Base-by-base conservation (phyloP, 163 green algal genomes). In the Prototheca cutis region DNA sequence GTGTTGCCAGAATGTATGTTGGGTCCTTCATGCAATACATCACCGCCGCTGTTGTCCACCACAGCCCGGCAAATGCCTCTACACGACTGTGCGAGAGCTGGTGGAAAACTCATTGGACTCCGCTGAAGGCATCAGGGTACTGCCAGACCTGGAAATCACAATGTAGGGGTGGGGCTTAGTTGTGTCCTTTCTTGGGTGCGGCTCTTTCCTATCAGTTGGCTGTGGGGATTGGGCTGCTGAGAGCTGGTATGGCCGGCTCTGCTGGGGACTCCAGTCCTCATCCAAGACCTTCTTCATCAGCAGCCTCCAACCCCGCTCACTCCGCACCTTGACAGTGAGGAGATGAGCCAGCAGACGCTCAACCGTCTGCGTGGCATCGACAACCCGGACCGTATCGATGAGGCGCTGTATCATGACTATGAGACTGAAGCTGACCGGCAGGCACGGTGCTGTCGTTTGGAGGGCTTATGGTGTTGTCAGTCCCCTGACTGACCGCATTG, bases 1-100 rank as follows among this genome's bases (percentile, higher is more conserved):
- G n/a, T n/a, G n/a, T n/a, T n/a, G n/a, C n/a, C n/a, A n/a, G n/a
- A n/a, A n/a, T n/a, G n/a, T n/a, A n/a, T n/a, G n/a, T n/a, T n/a
- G n/a, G n/a, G n/a, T n/a, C n/a, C n/a, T n/a, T n/a, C n/a, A n/a
- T n/a, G n/a, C n/a, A n/a, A n/a, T n/a, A n/a, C n/a, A n/a, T n/a
- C n/a, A n/a, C n/a, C n/a, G n/a, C n/a, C n/a, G n/a, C n/a, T n/a
- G 30, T 4, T 42, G 21, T 18, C 31, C 25, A 3, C 7, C 74
- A 67, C 81, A 95, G 86, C 86, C 90, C 17, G 91, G 90, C 31
- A 98, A 97, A 55, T 94, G 84, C 57, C 65, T 98, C 27, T 98
- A 96, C 73, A 98, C 91, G 3, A 95, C 90, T 3, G 72, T 98
- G 1, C 66, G 87, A 13, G 89, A 96, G 73, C 73, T 96, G 33